These are phyloP conservation scores for Pueraria montana DNA, from an alignment of 306 rosid genomes.

Conservation along the genomic window DNA sequence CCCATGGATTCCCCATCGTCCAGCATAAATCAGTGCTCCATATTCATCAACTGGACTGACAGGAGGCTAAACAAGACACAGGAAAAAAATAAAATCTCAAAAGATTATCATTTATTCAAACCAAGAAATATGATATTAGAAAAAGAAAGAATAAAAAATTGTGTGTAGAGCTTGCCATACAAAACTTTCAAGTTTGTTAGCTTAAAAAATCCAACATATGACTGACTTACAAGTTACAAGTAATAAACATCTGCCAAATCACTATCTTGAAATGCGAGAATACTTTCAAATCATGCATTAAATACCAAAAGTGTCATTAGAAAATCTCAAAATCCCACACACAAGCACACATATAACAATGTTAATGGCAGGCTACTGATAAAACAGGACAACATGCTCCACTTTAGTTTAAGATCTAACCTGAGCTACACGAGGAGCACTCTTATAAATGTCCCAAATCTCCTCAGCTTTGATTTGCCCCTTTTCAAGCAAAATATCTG, in stretches of 20 bases:
- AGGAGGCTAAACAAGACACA: constrained; percentile 67
- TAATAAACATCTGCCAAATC: constrained; percentile 14
- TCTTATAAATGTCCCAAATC: constrained; percentile 82
- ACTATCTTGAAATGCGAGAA: constrained; percentile 28
- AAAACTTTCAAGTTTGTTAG: constrained; percentile 34
- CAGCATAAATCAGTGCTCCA: constrained; percentile 91
- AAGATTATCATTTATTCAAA: constrained; percentile 41
- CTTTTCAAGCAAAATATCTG: constrained; percentile 90
- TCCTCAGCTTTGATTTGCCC: constrained; percentile 84
- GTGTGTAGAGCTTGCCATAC: constrained; percentile 10
- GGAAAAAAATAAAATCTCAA: neutral
- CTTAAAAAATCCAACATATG: constrained; percentile 10
- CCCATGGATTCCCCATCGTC: constrained; percentile 96
- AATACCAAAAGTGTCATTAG: constrained; percentile 16
- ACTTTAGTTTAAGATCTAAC: constrained; percentile 56
- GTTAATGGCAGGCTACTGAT: constrained; percentile 2
- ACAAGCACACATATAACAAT: neutral
- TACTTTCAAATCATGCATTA: constrained; percentile 11
- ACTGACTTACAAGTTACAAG: neutral
- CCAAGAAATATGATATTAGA: neutral
- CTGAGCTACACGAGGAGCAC: constrained; percentile 75
- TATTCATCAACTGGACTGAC: constrained; percentile 89
- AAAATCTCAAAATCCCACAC: constrained; percentile 22
- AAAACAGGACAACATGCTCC: constrained; percentile 37
- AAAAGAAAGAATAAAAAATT: neutral